Evolutionary conservation across 106 monocot genomes (phyloP), one percentile per base, ranked within the genome.

Genomic region (Dioscorea alata): DNA sequence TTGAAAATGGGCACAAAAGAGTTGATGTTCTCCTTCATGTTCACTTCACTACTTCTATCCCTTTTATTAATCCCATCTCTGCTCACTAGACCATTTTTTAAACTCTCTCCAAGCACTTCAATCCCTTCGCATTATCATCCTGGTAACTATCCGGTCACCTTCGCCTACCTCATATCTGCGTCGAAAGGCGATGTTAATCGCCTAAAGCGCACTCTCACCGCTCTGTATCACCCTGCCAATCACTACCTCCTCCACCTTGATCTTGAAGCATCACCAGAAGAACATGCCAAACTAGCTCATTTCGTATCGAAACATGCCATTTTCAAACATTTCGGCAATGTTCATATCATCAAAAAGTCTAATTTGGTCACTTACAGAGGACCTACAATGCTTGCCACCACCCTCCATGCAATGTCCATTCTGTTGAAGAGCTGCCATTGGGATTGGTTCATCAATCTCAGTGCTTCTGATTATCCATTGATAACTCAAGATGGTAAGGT

Each of bases 391-490:
- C 90, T 94, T 20, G 78, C 94, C 16, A 79, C 81, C 60, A 94
- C 94, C 6, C 85, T 94, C 64, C 94, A 94, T 63, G 85, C 83
- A 58, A 88, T 94, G 75, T 57, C 94, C 21, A 71, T 88, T 16
- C 83, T 94, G 13, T 72, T 90, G 48, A 83, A 75, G 78, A 63
- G 67, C 73, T 85, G 79, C 69, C 69, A 78, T 0, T 94, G 94
- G 94, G 94, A 94, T 49, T 94, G 94, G 94, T 94, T 94, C 79
- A 85, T 94, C 25, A 94, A 94, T 61, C 82, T 94, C 74, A 94
- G 94, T 35, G 94, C 87, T 25, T 87, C 94, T 0, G 94, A 94
- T 69, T 94, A 94, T 56, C 94, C 94, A 50, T 49, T 94, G 63
- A 75, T 90, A 59, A 94, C 94, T 22, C 94, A 94, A 78, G 94